Percentiles rank a stretch among this genome's conserved stretches.
These are phyloP conservation scores for Cladosporium cucumerinum DNA, from an alignment of 2,329 filamentous ascomycete genomes.

Conservation along the genomic window DNA sequence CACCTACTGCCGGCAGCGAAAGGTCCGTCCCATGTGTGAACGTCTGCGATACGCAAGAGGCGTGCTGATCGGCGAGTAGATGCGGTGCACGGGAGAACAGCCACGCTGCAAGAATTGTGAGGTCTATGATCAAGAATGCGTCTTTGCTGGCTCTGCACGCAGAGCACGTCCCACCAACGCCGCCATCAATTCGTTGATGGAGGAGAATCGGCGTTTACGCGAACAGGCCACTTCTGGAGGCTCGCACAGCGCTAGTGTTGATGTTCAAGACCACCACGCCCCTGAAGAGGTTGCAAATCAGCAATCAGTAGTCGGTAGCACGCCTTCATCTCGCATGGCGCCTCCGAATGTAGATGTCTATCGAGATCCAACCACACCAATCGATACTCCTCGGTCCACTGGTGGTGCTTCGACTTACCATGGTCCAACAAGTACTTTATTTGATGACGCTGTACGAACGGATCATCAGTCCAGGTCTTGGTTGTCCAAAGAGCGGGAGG, in stretches of 20 bases:
- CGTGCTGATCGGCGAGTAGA: slow-evolving; percentile 34
- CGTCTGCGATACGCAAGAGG: not conserved
- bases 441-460: slow-evolving; percentile 38
- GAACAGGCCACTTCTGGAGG: slow-evolving; percentile 3
- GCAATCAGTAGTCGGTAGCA: not conserved
- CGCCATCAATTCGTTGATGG: slow-evolving; percentile 19
- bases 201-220: slow-evolving; percentile 24
- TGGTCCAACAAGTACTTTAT: slow-evolving; percentile 49
- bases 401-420: slow-evolving; percentile 45
- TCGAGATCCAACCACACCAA: not conserved
- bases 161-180: slow-evolving; percentile 28
- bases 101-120: slow-evolving; percentile 48
- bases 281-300: not conserved
- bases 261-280: slow-evolving; percentile 30
- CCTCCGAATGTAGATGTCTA: not conserved
- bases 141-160: slow-evolving; percentile 39
- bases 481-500: slow-evolving; percentile 27
- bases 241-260: not conserved
- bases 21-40: slow-evolving; percentile 7
- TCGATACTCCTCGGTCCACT: slow-evolving; percentile 18
- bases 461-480: slow-evolving; percentile 17
- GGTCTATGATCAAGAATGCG: slow-evolving; percentile 45
- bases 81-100: slow-evolving; percentile 49
- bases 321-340: not conserved
- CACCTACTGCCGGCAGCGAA: slow-evolving; percentile 18